Percentiles rank a stretch among this genome's conserved stretches.
phyloP scores from a whole-genome alignment of 257 asterid genomes.

The Solanum piurae region DNA sequence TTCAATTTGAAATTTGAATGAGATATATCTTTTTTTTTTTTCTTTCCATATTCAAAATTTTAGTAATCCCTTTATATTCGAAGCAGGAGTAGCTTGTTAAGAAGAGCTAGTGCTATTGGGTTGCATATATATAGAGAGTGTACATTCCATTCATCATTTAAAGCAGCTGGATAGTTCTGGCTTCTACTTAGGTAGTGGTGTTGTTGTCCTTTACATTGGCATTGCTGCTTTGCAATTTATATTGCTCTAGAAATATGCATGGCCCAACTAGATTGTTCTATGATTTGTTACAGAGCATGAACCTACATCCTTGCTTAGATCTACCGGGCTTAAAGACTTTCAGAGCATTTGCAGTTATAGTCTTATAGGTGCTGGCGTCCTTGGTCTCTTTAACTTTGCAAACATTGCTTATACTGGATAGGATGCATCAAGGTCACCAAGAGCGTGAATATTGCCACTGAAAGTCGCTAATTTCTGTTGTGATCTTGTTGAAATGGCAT shows the following conservation, averaged over 20 bases:
- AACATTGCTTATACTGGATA: constrained; percentile 32
- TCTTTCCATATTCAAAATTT: neutral
- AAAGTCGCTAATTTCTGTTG: constrained; percentile 52
- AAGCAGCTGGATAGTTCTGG: neutral
- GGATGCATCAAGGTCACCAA: constrained; percentile 57
- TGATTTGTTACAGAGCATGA: neutral
- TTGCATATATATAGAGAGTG: neutral
- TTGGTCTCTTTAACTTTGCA: constrained; percentile 32
- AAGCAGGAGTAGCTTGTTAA: neutral
- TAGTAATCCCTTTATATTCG: neutral
- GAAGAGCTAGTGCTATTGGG: neutral
- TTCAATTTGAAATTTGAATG: neutral
- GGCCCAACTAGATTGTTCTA: neutral
- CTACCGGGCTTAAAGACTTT: constrained; percentile 21
- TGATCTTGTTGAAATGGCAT: constrained; percentile 68
- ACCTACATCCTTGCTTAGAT: constrained; percentile 1
- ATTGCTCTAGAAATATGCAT: neutral
- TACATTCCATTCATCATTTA: neutral
- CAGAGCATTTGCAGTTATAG: constrained; percentile 20
- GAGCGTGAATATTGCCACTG: constrained; percentile 65
- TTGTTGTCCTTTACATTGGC: neutral
- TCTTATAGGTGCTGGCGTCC: constrained; percentile 38
- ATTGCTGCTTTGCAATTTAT: neutral
- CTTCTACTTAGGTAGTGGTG: neutral
- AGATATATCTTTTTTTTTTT: neutral